A percentile compares a stretch with the other conserved stretches of the same genome.
phyloP scores from a whole-genome alignment of 202 grass and related monocot genomes.

The Digitaria exilis region DNA sequence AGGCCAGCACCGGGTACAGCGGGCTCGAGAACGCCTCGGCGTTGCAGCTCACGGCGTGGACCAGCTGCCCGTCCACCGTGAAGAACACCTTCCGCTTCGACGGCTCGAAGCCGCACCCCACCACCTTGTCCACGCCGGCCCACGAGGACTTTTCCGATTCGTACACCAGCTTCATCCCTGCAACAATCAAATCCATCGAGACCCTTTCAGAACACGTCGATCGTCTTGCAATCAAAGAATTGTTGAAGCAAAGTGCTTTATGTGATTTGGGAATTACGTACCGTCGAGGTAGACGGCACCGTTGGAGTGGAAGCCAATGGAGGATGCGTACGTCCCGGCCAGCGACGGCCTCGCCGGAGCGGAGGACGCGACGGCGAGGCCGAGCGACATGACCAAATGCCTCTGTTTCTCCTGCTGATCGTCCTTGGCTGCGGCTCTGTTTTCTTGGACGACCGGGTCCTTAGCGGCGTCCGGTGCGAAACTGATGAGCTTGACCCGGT shows the following conservation, averaged over 20 bases:
- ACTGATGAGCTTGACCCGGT: constrained; percentile 63
- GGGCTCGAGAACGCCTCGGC: constrained; percentile 74
- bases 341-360: constrained; percentile 30
- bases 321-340: constrained; percentile 67
- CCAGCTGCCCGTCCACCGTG: constrained; percentile 78
- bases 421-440: background rate
- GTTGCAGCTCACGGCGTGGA: constrained; percentile 80
- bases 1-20: constrained; percentile 66
- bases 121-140: constrained; percentile 77
- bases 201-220: background rate
- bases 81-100: constrained; percentile 89
- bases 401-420: constrained; percentile 44
- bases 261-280: constrained; percentile 26
- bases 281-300: constrained; percentile 88
- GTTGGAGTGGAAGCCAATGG: constrained; percentile 90
- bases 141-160: constrained; percentile 79
- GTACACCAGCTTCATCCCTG: constrained; percentile 83
- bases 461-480: constrained; percentile 27
- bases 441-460: constrained; percentile 39
- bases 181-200: background rate
- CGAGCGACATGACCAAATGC: constrained; percentile 62
- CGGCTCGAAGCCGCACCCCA: constrained; percentile 89
- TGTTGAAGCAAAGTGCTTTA: background rate
- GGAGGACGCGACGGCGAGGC: constrained; percentile 44
- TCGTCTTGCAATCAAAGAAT: background rate